Conservation (phyloP, 1,284 basidiomycete species). For the Papiliotrema terrestris region DNA sequence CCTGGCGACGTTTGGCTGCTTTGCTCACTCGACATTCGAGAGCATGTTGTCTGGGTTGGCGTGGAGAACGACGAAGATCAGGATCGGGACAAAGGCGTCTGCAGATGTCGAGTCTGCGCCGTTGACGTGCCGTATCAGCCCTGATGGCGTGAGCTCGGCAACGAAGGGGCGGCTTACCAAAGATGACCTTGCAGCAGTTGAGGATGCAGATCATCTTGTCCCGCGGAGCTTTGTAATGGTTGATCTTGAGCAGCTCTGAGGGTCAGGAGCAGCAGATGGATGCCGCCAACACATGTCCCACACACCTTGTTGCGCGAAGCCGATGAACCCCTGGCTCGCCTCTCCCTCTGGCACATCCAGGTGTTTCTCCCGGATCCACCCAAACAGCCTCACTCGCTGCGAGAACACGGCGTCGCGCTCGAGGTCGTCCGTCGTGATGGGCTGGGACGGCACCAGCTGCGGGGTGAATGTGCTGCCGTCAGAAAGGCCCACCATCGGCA, state of each 20-base stretch:
- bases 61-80: slow-evolving; percentile 91
- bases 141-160: slow-evolving; percentile 49
- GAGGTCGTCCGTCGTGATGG: slow-evolving; percentile 90
- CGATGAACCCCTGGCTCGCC: slow-evolving; percentile 70
- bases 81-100: slow-evolving; percentile 88
- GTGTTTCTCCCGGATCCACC: slow-evolving; percentile 84
- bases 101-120: slow-evolving; percentile 62
- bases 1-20: background rate
- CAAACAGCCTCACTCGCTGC: slow-evolving; percentile 87
- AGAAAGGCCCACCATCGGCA: slow-evolving; percentile 1
- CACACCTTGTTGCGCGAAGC: slow-evolving; percentile 86
- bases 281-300: slow-evolving; percentile 24
- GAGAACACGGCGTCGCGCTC: slow-evolving; percentile 87
- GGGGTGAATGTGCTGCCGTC: slow-evolving; percentile 78
- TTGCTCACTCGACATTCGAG: slow-evolving; percentile 85
- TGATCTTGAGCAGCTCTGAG: slow-evolving; percentile 87
- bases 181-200: slow-evolving; percentile 99
- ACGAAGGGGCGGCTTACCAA: slow-evolving; percentile 58
- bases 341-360: slow-evolving; percentile 65
- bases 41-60: slow-evolving; percentile 90
- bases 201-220: slow-evolving; percentile 98
- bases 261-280: background rate
- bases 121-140: slow-evolving; percentile 77
- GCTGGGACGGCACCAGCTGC: slow-evolving; percentile 61
- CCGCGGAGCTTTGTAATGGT: slow-evolving; percentile 96